phyloP scores from a whole-genome alignment of 225 moss, liverwort and hornwort species.

The Anthoceros angustus region DNA sequence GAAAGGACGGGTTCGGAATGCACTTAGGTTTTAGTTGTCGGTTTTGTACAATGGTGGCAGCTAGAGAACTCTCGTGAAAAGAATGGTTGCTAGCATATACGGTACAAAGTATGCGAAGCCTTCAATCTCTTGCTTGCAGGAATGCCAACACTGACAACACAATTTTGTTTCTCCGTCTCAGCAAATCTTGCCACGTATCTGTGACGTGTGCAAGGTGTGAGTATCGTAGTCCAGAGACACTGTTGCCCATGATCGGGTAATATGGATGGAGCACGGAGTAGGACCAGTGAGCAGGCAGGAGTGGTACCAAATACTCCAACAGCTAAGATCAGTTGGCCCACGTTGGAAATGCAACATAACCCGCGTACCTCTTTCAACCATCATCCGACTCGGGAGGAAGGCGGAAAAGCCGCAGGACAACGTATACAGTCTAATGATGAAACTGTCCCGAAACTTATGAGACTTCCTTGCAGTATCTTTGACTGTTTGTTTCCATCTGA shows the following conservation, averaged over 20 bases:
- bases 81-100: too few species aligned
- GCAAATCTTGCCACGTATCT: conserved; percentile 21
- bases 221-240: conserved; percentile 85
- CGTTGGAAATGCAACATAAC: background rate
- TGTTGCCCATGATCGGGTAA: conserved; percentile 77
- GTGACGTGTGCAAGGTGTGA: conserved; percentile 63
- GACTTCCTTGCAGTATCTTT: background rate
- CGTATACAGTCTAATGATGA: too few species aligned
- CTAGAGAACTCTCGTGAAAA: too few species aligned
- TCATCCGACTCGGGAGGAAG: too few species aligned
- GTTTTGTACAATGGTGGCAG: too few species aligned
- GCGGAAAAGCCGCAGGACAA: too few species aligned
- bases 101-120: too few species aligned
- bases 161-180: conserved; percentile 13
- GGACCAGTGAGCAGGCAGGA: too few species aligned
- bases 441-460: background rate
- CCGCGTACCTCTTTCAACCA: conserved; percentile 67
- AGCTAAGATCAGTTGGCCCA: conserved; percentile 10
- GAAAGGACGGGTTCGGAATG: too few species aligned
- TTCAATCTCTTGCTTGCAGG: too few species aligned
- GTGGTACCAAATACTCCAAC: background rate
- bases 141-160: too few species aligned
- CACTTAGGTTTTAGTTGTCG: too few species aligned
- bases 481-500: background rate
- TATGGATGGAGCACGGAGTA: conserved; percentile 44